Percentiles rank a stretch among this genome's conserved stretches.
These are phyloP conservation scores for Rhododendron molle DNA, from an alignment of 148 eudicot genomes.

Conservation along the genomic window DNA sequence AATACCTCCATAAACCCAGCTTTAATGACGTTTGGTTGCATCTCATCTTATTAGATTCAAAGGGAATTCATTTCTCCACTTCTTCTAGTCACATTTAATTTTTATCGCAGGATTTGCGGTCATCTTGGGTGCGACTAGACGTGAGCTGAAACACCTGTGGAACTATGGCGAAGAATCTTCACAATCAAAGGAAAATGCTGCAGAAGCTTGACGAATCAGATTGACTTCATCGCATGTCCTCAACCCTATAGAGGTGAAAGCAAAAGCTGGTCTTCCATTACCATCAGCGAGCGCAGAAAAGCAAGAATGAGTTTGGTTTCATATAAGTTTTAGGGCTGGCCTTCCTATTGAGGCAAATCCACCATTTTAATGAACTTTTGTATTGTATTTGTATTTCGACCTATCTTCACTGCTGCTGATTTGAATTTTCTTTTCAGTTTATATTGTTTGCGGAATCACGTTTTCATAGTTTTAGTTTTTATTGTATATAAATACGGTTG, in stretches of 20 bases:
- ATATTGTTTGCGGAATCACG: not conserved
- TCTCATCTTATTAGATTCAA: not conserved
- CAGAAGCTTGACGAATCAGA: conserved; percentile 23
- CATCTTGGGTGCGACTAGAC: conserved; percentile 55
- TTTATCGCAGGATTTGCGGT: conserved; percentile 45
- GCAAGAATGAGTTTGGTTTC: not conserved
- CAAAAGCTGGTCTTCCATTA: not conserved
- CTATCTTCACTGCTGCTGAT: not conserved
- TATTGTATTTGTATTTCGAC: not conserved
- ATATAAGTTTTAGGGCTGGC: not conserved
- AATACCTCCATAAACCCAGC: not conserved
- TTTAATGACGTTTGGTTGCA: not conserved
- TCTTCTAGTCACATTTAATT: not conserved
- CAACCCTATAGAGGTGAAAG: not conserved
- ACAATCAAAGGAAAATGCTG: conserved; percentile 9
- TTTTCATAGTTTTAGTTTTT: not conserved
- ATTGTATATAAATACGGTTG: not conserved
- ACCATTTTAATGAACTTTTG: not conserved
- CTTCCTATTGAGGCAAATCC: not conserved
- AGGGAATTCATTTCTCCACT: not conserved
- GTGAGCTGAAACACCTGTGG: conserved; percentile 78
- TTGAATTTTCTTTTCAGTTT: not conserved
- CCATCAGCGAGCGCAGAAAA: not conserved
- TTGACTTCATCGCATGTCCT: not conserved
- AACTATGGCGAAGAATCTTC: conserved; percentile 34